A percentile compares a stretch with the other conserved stretches of the same genome.
These are phyloP conservation scores for Aspergillus sp. DNA, from an alignment of 2,329 filamentous ascomycete genomes.

Conservation along the genomic window DNA sequence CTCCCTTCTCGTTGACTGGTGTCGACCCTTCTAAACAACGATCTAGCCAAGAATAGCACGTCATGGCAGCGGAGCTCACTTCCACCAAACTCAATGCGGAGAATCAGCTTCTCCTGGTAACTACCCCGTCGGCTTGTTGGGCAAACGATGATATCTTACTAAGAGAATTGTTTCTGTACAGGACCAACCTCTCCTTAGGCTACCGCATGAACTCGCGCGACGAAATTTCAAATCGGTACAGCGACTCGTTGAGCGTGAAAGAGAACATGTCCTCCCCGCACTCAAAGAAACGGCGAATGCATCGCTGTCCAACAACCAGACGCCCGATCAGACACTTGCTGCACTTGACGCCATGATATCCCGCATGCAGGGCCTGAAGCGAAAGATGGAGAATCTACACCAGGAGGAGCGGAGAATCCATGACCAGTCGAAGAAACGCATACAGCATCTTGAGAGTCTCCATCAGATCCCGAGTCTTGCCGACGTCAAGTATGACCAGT, in stretches of 20 bases:
- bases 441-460: slow-evolving; percentile 77
- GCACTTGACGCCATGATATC: slow-evolving; percentile 81
- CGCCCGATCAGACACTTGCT: slow-evolving; percentile 70
- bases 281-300: slow-evolving; percentile 58
- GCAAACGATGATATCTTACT: not conserved
- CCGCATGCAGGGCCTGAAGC: slow-evolving; percentile 81
- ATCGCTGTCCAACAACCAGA: slow-evolving; percentile 62
- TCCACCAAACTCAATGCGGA: slow-evolving; percentile 51
- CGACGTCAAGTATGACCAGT: slow-evolving; percentile 90
- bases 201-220: slow-evolving; percentile 87
- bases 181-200: slow-evolving; percentile 92
- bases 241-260: slow-evolving; percentile 48
- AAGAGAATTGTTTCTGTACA: slow-evolving; percentile 33
- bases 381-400: slow-evolving; percentile 75
- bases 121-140: slow-evolving; percentile 6
- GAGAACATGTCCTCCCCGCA: slow-evolving; percentile 46
- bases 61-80: slow-evolving; percentile 45
- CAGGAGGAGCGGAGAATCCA: slow-evolving; percentile 79
- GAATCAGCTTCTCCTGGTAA: slow-evolving; percentile 51
- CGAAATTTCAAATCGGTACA: slow-evolving; percentile 85
- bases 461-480: slow-evolving; percentile 77
- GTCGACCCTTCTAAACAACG: too few relatives aligned
- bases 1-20: too few relatives aligned
- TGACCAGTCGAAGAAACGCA: slow-evolving; percentile 70
- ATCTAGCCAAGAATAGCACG: not conserved